These are phyloP conservation scores for Pseudopediastrum boryanum DNA, from an alignment of 139 green algal genomes.

Conservation along the genomic window DNA sequence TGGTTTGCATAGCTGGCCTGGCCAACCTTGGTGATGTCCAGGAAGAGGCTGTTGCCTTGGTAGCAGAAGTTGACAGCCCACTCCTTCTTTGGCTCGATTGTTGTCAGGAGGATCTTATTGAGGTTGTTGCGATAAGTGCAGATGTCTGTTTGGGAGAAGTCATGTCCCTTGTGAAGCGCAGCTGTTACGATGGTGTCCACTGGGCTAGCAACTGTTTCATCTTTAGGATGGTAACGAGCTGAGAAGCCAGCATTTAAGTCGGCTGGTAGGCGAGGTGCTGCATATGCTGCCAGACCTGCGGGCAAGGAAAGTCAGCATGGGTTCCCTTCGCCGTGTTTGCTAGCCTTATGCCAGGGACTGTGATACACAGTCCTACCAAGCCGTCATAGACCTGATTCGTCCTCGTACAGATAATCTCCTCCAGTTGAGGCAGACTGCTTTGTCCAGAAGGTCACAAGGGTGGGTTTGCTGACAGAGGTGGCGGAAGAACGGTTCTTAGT, in stretches of 20 bases:
- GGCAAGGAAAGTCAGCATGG: neutral
- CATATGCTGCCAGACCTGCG: constrained; percentile 20
- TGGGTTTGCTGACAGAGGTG: constrained; percentile 18
- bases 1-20: constrained; percentile 13
- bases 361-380: neutral
- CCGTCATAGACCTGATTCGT: constrained; percentile 9
- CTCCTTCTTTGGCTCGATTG: neutral
- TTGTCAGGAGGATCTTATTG: constrained; percentile 41
- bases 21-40: constrained; percentile 30
- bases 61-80: constrained; percentile 39
- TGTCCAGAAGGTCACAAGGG: constrained; percentile 10
- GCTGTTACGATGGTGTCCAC: constrained; percentile 29
- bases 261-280: neutral
- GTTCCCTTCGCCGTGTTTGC: neutral
- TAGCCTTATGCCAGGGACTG: neutral
- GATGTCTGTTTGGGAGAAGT: neutral
- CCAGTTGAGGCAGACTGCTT: constrained; percentile 14
- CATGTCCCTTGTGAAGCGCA: neutral
- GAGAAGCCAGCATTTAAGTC: constrained; percentile 33
- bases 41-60: constrained; percentile 18
- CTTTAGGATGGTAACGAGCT: constrained; percentile 11
- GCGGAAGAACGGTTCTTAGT: neutral
- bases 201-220: constrained; percentile 1
- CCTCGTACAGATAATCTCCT: constrained; percentile 3
- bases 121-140: constrained; percentile 52